Evolutionary conservation across 2,329 filamentous ascomycete genomes (phyloP), one percentile per base, ranked within the genome.

Genomic region (Pyrenophora teres): DNA sequence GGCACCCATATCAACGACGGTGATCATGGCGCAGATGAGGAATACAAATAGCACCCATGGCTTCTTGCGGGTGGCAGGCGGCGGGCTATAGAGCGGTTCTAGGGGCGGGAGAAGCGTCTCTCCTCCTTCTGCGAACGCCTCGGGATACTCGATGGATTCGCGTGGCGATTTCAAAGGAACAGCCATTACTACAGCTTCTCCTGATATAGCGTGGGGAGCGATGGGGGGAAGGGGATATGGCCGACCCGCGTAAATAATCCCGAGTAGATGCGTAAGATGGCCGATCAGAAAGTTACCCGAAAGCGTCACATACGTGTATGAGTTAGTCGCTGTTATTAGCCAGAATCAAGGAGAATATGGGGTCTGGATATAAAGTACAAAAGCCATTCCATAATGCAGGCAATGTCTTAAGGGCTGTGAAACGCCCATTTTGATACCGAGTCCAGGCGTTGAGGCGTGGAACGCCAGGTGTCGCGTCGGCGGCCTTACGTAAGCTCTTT

Each of bases 1-100:
- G 8, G 74, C 69, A 23, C 78, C 78, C 12, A 79, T 66, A 52
- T 81, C 78, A 52, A 79, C 67, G 21, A 80, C 73, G 30, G 72
- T 63, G 53, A 80, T 72, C 19, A 80, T 64, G 33, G 71, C 68
- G 38, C 77, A 63, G 56, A 74, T 71, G 10, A 80, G 63, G 12
- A 59, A 42, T 9, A 63, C 54, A 33, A 74, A 56, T 3, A 63
- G 27, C 7, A 71, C 50, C 71, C 70, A 73, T 44, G 68, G 68
- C 50, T 68, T 72, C 40, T 64, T 61, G 48, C 50, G 56, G 25
- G 52, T 42, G 13, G 45, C 23, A 13, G 50, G 36, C 7, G 44
- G 23, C 1, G 40, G 39, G 0, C 40, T 18, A n/a, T 40, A 10
- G 19, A 35, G 49, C 3, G 54, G 42, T 16, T 50, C 58, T 13